A percentile compares a stretch with the other conserved stretches of the same genome.
Conservation (phyloP, 495 filamentous ascomycete species). For the Parathielavia hyrcaniae region DNA sequence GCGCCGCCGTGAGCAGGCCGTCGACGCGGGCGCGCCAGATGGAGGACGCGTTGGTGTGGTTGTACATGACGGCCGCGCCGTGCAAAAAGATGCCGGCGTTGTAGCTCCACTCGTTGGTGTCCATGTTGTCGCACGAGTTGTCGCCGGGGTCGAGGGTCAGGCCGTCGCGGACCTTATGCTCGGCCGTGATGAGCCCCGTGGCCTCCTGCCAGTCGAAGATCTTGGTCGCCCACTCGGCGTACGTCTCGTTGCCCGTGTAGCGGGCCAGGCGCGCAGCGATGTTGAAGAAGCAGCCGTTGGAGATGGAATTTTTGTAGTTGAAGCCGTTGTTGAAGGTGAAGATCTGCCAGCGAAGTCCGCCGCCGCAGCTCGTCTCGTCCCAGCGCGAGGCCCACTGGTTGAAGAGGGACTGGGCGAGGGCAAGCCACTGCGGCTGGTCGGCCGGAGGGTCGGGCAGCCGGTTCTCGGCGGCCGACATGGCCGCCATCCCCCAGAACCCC, state of each 20-base stretch:
- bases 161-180: slow-evolving; percentile 64
- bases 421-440: slow-evolving; percentile 67
- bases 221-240: slow-evolving; percentile 66
- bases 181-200: slow-evolving; percentile 54
- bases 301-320: slow-evolving; percentile 72
- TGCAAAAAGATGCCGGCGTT: slow-evolving; percentile 67
- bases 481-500: slow-evolving; percentile 78
- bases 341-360: slow-evolving; percentile 83
- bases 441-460: slow-evolving; percentile 61
- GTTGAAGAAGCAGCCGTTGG: slow-evolving; percentile 76
- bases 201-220: slow-evolving; percentile 62
- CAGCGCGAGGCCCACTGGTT: slow-evolving; percentile 64
- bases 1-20: slow-evolving; percentile 49
- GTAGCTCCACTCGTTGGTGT: slow-evolving; percentile 67
- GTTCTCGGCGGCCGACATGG: slow-evolving; percentile 74
- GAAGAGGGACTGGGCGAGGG: slow-evolving; percentile 72
- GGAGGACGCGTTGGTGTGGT: slow-evolving; percentile 49
- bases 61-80: slow-evolving; percentile 74
- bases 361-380: slow-evolving; percentile 61
- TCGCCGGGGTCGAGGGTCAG: slow-evolving; percentile 40
- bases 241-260: slow-evolving; percentile 71
- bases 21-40: slow-evolving; percentile 54
- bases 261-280: slow-evolving; percentile 67
- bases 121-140: slow-evolving; percentile 53
- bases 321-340: slow-evolving; percentile 75